These are phyloP conservation scores for Amanita molliuscula DNA, from an alignment of 768 basidiomycete species.

Conservation along the genomic window DNA sequence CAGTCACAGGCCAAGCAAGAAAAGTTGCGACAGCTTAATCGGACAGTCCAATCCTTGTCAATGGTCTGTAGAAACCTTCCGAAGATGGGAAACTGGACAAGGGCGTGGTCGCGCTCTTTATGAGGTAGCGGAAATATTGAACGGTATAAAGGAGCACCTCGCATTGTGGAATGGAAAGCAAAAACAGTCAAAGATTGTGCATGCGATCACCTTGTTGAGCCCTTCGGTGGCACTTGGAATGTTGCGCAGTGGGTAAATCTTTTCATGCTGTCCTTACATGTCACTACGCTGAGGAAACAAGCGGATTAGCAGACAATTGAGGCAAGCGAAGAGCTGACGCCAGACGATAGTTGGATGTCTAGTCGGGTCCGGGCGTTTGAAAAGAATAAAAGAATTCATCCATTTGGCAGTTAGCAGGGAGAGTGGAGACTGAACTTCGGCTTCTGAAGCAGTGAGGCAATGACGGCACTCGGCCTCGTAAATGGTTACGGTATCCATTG, in stretches of 20 bases:
- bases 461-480: too few species aligned
- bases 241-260: conserved; percentile 14
- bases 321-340: conserved; percentile 1
- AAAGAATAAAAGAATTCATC: too few species aligned
- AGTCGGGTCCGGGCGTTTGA: too few species aligned
- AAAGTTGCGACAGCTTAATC: too few species aligned
- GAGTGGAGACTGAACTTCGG: too few species aligned
- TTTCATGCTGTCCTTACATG: conserved; percentile 8
- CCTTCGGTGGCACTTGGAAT: conserved; percentile 12
- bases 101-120: background rate
- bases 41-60: background rate
- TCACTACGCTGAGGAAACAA: background rate
- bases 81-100: background rate
- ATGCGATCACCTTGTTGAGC: conserved; percentile 11
- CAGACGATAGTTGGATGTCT: conserved; percentile 7
- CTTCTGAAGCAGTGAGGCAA: too few species aligned
- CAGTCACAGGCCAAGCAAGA: too few species aligned
- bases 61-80: background rate
- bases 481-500: too few species aligned
- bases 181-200: conserved; percentile 5
- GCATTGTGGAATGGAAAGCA: conserved; percentile 9
- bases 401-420: too few species aligned
- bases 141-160: conserved; percentile 13
- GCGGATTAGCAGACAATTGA: background rate
- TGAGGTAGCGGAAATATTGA: conserved; percentile 12